Percentiles rank a stretch among this genome's conserved stretches.
phyloP scores from a whole-genome alignment of 1,284 basidiomycete species.

The Microbotryum lychnidis-dioicae region DNA sequence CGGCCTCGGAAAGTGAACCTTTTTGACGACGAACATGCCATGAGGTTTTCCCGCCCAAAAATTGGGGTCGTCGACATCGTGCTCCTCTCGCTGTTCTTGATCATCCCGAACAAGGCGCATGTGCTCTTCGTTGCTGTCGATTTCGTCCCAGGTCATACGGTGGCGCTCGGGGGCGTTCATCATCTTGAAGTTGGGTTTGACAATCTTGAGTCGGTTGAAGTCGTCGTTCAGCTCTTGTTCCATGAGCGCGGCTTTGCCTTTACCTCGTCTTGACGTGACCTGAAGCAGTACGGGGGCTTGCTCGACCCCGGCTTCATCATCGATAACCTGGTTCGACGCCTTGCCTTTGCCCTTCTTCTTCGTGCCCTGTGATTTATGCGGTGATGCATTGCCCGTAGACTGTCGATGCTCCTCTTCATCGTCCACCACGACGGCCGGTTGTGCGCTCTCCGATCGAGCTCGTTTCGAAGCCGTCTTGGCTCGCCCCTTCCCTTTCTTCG shows the following conservation, averaged over 20 bases:
- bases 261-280: too few relatives aligned
- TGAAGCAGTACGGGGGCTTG: not conserved
- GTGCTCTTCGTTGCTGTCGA: constrained; percentile 23
- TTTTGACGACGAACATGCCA: constrained; percentile 24
- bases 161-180: constrained; percentile 15
- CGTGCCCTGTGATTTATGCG: constrained; percentile 21
- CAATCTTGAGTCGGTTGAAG: constrained; percentile 31
- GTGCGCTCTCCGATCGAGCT: constrained; percentile 1
- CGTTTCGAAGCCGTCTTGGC: constrained; percentile 8
- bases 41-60: constrained; percentile 17
- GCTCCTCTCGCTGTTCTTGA: constrained; percentile 5
- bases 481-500: constrained; percentile 6
- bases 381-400: not conserved
- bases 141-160: constrained; percentile 24
- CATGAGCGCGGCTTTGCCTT: not conserved
- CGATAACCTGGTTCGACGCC: too few relatives aligned
- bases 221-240: constrained; percentile 24
- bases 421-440: constrained; percentile 2
- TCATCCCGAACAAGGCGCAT: constrained; percentile 18
- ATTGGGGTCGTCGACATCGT: constrained; percentile 21
- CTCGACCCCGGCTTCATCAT: constrained; percentile 7
- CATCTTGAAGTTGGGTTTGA: constrained; percentile 15
- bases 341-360: constrained; percentile 17
- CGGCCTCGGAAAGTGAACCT: constrained; percentile 9
- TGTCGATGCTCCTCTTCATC: constrained; percentile 10